These are phyloP conservation scores for Termitomyces sp. DNA, from an alignment of 768 basidiomycete genomes.

Conservation along the genomic window DNA sequence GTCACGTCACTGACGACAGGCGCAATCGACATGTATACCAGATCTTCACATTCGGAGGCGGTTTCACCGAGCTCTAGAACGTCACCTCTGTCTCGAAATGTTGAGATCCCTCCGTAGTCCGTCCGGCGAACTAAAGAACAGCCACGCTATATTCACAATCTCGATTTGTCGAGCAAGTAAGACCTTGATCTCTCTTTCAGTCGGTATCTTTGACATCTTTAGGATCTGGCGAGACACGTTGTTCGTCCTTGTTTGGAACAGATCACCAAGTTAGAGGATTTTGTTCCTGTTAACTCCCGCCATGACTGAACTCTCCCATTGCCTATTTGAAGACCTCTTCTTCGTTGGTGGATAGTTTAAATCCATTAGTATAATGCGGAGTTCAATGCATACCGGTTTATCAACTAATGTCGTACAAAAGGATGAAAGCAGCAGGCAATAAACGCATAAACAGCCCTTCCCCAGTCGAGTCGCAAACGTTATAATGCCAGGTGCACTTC, in stretches of 20 bases:
- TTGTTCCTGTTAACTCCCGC: not conserved
- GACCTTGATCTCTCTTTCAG: not conserved
- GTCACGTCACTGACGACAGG: slow-evolving; percentile 20
- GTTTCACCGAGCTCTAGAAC: slow-evolving; percentile 2
- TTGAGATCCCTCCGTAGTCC: not conserved
- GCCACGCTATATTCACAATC: not conserved
- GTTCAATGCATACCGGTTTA: slow-evolving; percentile 7
- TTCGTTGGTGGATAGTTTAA: not conserved
- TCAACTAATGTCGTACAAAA: slow-evolving; percentile 16
- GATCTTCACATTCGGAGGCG: slow-evolving; percentile 10
- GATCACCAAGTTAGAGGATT: slow-evolving; percentile 8
- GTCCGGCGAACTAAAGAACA: not conserved
- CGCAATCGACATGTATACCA: slow-evolving; percentile 9
- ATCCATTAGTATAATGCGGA: slow-evolving; percentile 6
- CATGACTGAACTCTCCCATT: slow-evolving; percentile 1
- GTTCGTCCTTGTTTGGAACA: slow-evolving; percentile 6
- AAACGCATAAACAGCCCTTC: not conserved
- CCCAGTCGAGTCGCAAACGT: not conserved
- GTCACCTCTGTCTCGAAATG: not conserved
- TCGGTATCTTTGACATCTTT: not conserved
- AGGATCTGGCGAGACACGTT: not conserved
- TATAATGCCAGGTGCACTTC: slow-evolving; percentile 18
- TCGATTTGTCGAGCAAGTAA: not conserved
- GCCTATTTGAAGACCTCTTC: slow-evolving; percentile 12
- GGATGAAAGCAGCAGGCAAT: not conserved